Base-by-base conservation (phyloP, 805 yeast species). In the Saturnispora saitoi region DNA sequence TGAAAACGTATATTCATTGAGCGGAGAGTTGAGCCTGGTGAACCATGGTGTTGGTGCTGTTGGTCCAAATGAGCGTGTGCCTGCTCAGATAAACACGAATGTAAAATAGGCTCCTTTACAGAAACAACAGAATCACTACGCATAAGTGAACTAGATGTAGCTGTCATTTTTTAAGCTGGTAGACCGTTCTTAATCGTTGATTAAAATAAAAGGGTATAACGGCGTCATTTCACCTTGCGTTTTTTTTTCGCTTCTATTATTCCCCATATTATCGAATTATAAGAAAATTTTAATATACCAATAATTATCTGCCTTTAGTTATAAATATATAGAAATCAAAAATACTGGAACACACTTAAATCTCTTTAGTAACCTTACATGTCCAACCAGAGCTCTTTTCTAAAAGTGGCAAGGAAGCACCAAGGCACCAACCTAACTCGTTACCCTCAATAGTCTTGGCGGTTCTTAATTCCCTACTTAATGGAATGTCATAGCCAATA, bases 401-500 rank as follows among this genome's bases (percentile, higher is more conserved):
- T 56, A 93, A 72, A 57, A 93, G 70, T 8, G 98, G 98, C 58
- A 93, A 75, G 2, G 97, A 87, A 1, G 98, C 99, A 58, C 99
- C 99, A 49, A 93, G 73, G 72, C 98, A 93, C 99, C 99, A 93
- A 31, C 99, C 99, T 46, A 93, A 75, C 70, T 93, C 99, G 59
- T 87, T 89, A 61, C 81, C 80, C 46, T 81, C 84, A 58, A 93
- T 87, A 63, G 80, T 89, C 71, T 88, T 81, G 8, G 97, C 98
- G 6, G 96, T 93, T 66, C 79, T 86, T 57, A 93, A 79, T 67
- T 91, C 97, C 65, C 98, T 81, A 55, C 76, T 72, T 51, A 86
- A 75, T 52, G 97, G 96, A 55, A 93, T 88, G 58, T 91, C 97
- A 67, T 93, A 93, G 40, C 99, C 99, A n/a, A 90, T 83, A 67